These are phyloP conservation scores for Diaporthe citrichinensis DNA, from an alignment of 2,329 filamentous ascomycete genomes.

Conservation along the genomic window DNA sequence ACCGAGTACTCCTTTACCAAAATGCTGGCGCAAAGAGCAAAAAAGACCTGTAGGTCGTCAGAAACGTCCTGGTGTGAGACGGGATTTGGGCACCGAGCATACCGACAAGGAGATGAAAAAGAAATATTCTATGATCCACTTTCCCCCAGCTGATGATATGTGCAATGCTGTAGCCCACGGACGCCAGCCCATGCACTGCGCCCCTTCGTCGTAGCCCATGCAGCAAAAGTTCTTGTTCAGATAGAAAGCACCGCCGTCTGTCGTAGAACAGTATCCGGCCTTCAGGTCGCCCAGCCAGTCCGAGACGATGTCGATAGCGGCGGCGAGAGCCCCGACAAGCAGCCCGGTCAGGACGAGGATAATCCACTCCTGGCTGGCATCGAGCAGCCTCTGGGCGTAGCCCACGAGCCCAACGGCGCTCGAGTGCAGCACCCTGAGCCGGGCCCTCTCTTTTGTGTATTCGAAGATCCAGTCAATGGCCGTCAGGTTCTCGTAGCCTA, in stretches of 20 bases:
- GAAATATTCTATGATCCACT: slow-evolving; percentile 88
- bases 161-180: slow-evolving; percentile 85
- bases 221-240: slow-evolving; percentile 94
- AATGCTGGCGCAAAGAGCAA: slow-evolving; percentile 82
- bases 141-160: slow-evolving; percentile 74
- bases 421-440: slow-evolving; percentile 82
- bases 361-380: slow-evolving; percentile 93
- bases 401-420: slow-evolving; percentile 80
- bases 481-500: slow-evolving; percentile 95
- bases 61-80: not conserved
- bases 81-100: slow-evolving; percentile 49
- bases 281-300: slow-evolving; percentile 97
- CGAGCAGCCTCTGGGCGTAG: slow-evolving; percentile 79
- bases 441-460: slow-evolving; percentile 94
- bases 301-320: slow-evolving; percentile 88
- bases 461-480: slow-evolving; percentile 99
- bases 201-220: slow-evolving; percentile 87
- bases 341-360: slow-evolving; percentile 89
- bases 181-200: slow-evolving; percentile 88
- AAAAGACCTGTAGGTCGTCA: slow-evolving; percentile 71
- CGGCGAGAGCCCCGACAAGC: slow-evolving; percentile 86
- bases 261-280: slow-evolving; percentile 85
- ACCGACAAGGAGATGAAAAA: slow-evolving; percentile 91
- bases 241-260: slow-evolving; percentile 89
- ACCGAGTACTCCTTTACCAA: slow-evolving; percentile 87